A percentile compares a stretch with the other conserved stretches of the same genome.
Evolutionary conservation across 805 yeast species (phyloP).

Genomic region (Blastobotrys peoriensis): DNA sequence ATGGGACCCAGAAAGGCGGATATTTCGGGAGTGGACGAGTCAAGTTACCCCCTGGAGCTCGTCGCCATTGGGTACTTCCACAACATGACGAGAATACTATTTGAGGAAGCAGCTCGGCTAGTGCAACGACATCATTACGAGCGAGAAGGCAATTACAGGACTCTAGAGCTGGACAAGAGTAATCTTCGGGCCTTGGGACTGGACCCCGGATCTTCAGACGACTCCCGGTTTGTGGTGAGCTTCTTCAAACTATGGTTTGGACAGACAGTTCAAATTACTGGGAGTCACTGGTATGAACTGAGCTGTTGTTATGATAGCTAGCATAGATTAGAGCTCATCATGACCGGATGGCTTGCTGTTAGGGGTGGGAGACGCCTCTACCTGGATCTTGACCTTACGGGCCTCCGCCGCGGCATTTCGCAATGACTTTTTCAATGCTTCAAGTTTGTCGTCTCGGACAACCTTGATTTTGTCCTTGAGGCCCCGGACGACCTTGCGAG

Average conservation of each 20-base stretch:
- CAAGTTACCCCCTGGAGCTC: conserved; percentile 16
- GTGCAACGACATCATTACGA: conserved; percentile 29
- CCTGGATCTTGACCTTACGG: neutral
- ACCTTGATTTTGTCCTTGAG: conserved; percentile 1
- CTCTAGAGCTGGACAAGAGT: conserved; percentile 33
- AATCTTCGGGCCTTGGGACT: conserved; percentile 54
- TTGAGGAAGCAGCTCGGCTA: conserved; percentile 35
- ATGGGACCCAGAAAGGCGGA: neutral
- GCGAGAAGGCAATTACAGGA: conserved; percentile 5
- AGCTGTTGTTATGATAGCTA: neutral
- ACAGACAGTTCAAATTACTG: conserved; percentile 36
- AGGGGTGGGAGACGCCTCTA: conserved; percentile 3
- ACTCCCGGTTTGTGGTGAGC: conserved; percentile 39
- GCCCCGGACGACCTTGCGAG: neutral
- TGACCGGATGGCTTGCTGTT: conserved; percentile 5
- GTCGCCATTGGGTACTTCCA: conserved; percentile 48
- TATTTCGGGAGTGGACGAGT: neutral
- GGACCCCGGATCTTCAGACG: conserved; percentile 46
- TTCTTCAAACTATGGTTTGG: conserved; percentile 46
- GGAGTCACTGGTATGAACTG: conserved; percentile 2
- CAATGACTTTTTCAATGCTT: neutral
- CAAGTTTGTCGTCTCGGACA: neutral
- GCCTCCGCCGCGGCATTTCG: neutral
- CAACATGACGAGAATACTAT: conserved; percentile 39
- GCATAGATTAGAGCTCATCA: conserved; percentile 11